These are phyloP conservation scores for Diphasiastrum complanatum DNA, from an alignment of 83 land plant genomes.

Conservation along the genomic window DNA sequence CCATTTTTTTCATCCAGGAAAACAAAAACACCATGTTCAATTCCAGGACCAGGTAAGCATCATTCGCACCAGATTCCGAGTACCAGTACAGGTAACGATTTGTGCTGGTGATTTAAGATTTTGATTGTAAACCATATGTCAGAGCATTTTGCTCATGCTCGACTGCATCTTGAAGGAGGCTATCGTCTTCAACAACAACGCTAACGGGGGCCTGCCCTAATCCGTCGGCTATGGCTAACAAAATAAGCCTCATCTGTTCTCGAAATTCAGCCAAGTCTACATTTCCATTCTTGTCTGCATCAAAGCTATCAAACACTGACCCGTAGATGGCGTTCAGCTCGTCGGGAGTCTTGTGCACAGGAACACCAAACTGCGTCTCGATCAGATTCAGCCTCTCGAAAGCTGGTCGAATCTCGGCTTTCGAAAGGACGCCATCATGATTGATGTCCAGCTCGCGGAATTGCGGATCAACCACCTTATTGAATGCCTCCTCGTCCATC, in stretches of 20 bases:
- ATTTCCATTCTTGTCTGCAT: constrained; percentile 1
- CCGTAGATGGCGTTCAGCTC: constrained; percentile 1
- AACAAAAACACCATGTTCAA: no score
- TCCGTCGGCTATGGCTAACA: constrained; percentile 10
- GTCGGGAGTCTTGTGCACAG: constrained; percentile 3
- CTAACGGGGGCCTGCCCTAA: neutral
- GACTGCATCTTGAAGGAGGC: constrained; percentile 3
- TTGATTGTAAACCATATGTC: no score
- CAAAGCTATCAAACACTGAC: constrained; percentile 10
- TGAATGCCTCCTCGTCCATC: constrained; percentile 8
- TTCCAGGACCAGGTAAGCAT: no score
- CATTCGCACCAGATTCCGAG: no score
- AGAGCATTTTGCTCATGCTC: no score
- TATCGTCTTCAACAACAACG: constrained; percentile 4
- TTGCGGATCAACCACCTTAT: constrained; percentile 12
- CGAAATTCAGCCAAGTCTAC: neutral
- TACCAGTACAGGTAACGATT: no score
- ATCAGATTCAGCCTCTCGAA: constrained; percentile 11
- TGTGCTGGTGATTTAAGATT: no score
- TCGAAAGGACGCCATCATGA: constrained; percentile 5
- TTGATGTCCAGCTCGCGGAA: constrained; percentile 5
- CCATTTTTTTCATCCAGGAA: no score
- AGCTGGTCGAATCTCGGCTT: constrained; percentile 1
- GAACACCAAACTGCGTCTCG: constrained; percentile 1
- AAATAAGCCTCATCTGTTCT: constrained; percentile 6